phyloP scores from a whole-genome alignment of 1,284 basidiomycete species.

The Stygiomarasmius scandens region DNA sequence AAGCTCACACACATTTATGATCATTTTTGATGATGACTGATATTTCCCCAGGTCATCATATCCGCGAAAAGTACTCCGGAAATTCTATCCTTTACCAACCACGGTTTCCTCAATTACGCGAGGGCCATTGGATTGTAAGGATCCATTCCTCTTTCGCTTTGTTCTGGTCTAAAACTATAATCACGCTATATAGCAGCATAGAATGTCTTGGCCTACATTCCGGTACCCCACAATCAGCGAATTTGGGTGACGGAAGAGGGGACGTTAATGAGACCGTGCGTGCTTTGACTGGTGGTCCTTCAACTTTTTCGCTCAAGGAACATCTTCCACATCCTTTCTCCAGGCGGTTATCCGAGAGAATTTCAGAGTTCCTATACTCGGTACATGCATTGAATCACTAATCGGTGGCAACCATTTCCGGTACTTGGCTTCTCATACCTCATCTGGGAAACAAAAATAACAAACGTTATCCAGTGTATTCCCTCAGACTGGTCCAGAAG shows the following conservation, averaged over 20 bases:
- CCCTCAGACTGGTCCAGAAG: slow-evolving; percentile 51
- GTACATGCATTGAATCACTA: slow-evolving; percentile 57
- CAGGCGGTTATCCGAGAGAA: slow-evolving; percentile 52
- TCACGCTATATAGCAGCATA: slow-evolving; percentile 38
- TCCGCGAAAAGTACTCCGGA: slow-evolving; percentile 49
- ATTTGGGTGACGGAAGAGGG: slow-evolving; percentile 58
- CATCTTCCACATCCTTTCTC: background rate
- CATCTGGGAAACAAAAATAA: too few relatives aligned
- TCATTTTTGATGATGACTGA: background rate
- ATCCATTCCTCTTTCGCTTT: background rate
- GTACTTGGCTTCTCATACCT: slow-evolving; percentile 25
- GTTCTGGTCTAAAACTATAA: background rate
- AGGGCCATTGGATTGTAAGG: slow-evolving; percentile 54
- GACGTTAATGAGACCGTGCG: slow-evolving; percentile 43
- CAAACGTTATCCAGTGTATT: slow-evolving; percentile 37
- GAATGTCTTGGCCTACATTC: slow-evolving; percentile 58
- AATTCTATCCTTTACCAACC: slow-evolving; percentile 43
- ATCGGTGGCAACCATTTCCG: slow-evolving; percentile 64
- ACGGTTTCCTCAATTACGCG: slow-evolving; percentile 52
- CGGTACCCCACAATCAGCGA: slow-evolving; percentile 50
- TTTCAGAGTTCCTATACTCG: slow-evolving; percentile 41
- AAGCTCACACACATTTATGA: background rate
- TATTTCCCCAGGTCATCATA: slow-evolving; percentile 42
- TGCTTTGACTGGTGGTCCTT: background rate
- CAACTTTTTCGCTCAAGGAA: background rate